These are phyloP conservation scores for Talaromyces sp. DNA, from an alignment of 2,329 filamentous ascomycete species.

Conservation along the genomic window DNA sequence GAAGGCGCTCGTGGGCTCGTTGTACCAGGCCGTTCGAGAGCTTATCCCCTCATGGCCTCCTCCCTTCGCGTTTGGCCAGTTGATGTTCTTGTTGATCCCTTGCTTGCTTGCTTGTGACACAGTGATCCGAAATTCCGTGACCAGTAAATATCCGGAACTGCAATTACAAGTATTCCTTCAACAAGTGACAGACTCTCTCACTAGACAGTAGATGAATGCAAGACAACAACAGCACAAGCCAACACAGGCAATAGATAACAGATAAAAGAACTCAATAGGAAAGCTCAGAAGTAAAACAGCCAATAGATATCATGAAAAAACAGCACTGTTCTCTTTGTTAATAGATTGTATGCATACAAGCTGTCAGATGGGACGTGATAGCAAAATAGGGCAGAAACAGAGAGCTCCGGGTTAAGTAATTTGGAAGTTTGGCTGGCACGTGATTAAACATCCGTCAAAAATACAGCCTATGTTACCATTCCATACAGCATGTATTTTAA, in stretches of 20 bases:
- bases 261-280: neutral
- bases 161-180: neutral
- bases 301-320: neutral
- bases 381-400: constrained; percentile 15
- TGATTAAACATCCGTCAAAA: neutral
- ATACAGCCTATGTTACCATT: neutral
- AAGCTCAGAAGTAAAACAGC: neutral
- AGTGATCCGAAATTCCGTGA: too few relatives aligned
- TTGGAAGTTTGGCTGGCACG: constrained; percentile 14
- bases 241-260: neutral
- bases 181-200: neutral
- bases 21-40: constrained; percentile 10
- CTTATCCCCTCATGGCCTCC: constrained; percentile 16
- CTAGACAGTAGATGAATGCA: neutral
- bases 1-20: neutral
- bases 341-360: neutral
- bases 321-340: neutral
- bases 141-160: neutral
- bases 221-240: neutral
- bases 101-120: neutral
- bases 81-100: neutral
- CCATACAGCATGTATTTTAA: constrained; percentile 5
- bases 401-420: constrained; percentile 14
- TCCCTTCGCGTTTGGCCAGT: neutral
- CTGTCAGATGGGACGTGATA: neutral